Evolutionary conservation across 2,329 filamentous ascomycete species (phyloP).

Genomic region (Botrytis galanthina): DNA sequence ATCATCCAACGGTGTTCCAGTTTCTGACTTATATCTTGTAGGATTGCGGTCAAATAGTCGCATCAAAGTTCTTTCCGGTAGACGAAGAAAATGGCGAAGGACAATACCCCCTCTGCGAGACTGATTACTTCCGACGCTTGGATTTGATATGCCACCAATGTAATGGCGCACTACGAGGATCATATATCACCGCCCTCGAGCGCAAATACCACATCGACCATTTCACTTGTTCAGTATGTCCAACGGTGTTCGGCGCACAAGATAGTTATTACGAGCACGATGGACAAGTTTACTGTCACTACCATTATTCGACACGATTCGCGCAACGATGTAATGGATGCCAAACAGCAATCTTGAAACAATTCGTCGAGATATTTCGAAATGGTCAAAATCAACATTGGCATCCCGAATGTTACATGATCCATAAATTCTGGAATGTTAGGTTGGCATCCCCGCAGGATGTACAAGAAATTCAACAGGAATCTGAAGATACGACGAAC

Average conservation of each 20-base stretch:
- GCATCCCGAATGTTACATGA: conserved; percentile 99
- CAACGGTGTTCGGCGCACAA: conserved; percentile 95
- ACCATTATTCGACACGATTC: conserved; percentile 97
- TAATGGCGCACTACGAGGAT: conserved; percentile 87
- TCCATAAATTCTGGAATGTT: conserved; percentile 99
- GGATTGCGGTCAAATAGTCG: conserved; percentile 96
- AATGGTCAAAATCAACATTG: conserved; percentile 98
- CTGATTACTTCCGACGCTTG: conserved; percentile 91
- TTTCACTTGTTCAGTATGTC: conserved; percentile 95
- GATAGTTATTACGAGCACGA: conserved; percentile 99
- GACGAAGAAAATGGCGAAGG: conserved; percentile 81
- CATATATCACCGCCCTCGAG: conserved; percentile 96
- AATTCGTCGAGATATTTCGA: conserved; percentile 97
- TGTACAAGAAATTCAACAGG: conserved; percentile 44
- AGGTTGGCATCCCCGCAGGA: conserved; percentile 56
- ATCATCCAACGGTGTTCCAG: conserved; percentile 1
- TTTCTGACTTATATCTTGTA: conserved; percentile 43
- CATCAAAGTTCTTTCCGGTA: conserved; percentile 97
- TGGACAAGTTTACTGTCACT: conserved; percentile 94
- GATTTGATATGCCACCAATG: conserved; percentile 90
- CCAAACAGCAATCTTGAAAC: conserved; percentile 94
- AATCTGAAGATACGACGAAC: conserved; percentile 53
- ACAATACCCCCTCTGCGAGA: conserved; percentile 96
- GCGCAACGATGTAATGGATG: conserved; percentile 96
- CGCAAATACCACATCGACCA: conserved; percentile 99